phyloP scores from a whole-genome alignment of 306 rosid genomes.

The Amphicarpaea edgeworthii region DNA sequence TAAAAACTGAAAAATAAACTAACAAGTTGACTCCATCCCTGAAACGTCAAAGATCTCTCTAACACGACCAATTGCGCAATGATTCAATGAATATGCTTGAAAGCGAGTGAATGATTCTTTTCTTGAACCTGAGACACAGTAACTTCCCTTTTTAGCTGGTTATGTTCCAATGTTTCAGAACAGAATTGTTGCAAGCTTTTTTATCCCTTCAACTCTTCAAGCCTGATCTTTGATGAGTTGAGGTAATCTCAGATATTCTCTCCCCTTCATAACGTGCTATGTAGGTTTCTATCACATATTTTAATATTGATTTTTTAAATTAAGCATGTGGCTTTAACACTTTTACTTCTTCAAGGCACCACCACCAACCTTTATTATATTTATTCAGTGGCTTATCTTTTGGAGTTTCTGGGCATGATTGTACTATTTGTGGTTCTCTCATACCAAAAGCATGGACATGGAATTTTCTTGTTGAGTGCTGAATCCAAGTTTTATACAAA shows the following conservation, averaged over 20 bases:
- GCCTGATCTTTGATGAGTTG: constrained; percentile 20
- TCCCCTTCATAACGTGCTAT: constrained; percentile 30
- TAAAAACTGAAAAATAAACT: neutral
- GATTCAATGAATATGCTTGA: constrained; percentile 37
- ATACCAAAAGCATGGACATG: constrained; percentile 30
- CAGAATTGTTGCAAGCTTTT: constrained; percentile 16
- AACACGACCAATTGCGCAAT: neutral
- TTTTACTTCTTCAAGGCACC: constrained; percentile 20
- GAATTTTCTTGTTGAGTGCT: constrained; percentile 28
- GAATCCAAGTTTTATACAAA: constrained; percentile 41
- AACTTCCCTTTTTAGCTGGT: constrained; percentile 14
- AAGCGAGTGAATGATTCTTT: constrained; percentile 54
- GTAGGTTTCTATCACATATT: constrained; percentile 3
- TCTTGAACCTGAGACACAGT: constrained; percentile 50
- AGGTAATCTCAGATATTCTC: constrained; percentile 49
- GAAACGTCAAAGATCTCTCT: neutral
- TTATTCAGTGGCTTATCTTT: constrained; percentile 32
- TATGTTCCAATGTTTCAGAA: constrained; percentile 3
- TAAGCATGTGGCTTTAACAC: constrained; percentile 56
- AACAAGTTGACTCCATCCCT: neutral
- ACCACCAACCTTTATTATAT: constrained; percentile 34
- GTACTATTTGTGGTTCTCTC: constrained; percentile 23
- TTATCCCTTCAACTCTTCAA: constrained; percentile 1
- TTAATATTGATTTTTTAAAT: neutral
- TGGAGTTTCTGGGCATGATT: constrained; percentile 38